Conservation (phyloP, 2,329 filamentous ascomycete species). For the Cladobotryum protrusum region DNA sequence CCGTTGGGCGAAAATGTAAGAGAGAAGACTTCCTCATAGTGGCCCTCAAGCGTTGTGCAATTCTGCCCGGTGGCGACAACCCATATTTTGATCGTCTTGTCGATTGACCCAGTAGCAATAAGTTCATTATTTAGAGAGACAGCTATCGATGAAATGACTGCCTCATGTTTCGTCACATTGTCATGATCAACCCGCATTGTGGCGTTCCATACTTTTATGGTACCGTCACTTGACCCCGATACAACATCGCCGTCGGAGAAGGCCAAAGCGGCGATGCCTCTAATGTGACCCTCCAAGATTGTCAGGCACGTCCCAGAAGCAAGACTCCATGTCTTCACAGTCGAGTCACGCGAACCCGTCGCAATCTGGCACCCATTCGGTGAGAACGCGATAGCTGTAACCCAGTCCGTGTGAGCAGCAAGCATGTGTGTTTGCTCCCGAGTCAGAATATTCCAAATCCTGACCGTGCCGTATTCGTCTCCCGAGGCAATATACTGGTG, state of each 20-base stretch:
- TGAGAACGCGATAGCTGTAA: background rate
- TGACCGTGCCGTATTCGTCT: background rate
- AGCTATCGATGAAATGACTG: too few relatives aligned
- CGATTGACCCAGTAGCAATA: too few relatives aligned
- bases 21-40: background rate
- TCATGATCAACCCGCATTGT: too few relatives aligned
- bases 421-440: background rate
- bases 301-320: background rate
- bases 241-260: too few relatives aligned
- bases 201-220: too few relatives aligned
- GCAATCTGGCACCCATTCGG: background rate
- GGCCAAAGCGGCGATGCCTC: too few relatives aligned
- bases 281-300: too few relatives aligned
- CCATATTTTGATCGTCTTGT: too few relatives aligned
- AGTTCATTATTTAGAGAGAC: too few relatives aligned
- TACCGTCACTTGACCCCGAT: too few relatives aligned
- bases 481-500: background rate
- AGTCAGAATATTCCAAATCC: background rate
- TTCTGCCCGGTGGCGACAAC: too few relatives aligned
- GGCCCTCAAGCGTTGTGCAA: conserved; percentile 5
- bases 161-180: too few relatives aligned
- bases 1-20: conserved; percentile 1
- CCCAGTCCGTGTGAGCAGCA: background rate
- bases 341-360: background rate
- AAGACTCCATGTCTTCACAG: background rate